phyloP scores from a whole-genome alignment of 805 yeast species.

The Candida coleopterorum region DNA sequence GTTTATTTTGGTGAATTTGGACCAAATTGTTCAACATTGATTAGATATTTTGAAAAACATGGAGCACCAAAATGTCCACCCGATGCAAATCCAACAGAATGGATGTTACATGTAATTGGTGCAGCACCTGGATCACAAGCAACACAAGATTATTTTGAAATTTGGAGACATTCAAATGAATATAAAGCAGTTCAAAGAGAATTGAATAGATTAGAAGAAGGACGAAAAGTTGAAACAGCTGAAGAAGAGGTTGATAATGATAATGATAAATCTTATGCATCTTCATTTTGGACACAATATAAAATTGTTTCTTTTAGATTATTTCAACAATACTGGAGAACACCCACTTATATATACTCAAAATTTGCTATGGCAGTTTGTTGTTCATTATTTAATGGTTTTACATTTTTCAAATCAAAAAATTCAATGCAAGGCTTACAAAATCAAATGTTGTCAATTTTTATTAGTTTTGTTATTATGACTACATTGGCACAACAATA shows the following conservation, averaged over 20 bases:
- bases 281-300: slow-evolving; percentile 22
- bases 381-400: slow-evolving; percentile 7
- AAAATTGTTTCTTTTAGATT: slow-evolving; percentile 22
- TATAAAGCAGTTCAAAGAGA: slow-evolving; percentile 54
- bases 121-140: slow-evolving; percentile 75
- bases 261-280: slow-evolving; percentile 23
- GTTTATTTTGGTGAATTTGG: slow-evolving; percentile 80
- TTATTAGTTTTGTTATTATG: slow-evolving; percentile 59
- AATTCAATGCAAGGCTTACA: slow-evolving; percentile 28
- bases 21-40: slow-evolving; percentile 48
- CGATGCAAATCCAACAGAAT: slow-evolving; percentile 51
- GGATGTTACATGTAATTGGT: slow-evolving; percentile 85
- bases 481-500: slow-evolving; percentile 58
- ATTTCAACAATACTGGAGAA: slow-evolving; percentile 42
- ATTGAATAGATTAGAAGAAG: slow-evolving; percentile 26
- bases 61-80: slow-evolving; percentile 47
- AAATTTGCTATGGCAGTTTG: slow-evolving; percentile 29
- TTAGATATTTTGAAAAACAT: slow-evolving; percentile 59
- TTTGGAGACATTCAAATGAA: slow-evolving; percentile 68
- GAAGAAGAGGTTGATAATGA: slow-evolving; percentile 15
- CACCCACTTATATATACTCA: slow-evolving; percentile 57
- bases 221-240: slow-evolving; percentile 34
- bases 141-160: slow-evolving; percentile 60
- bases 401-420: slow-evolving; percentile 41
- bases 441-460: slow-evolving; percentile 72